Conservation (phyloP, 768 basidiomycete species). For the Strobilomyces dryophilus region DNA sequence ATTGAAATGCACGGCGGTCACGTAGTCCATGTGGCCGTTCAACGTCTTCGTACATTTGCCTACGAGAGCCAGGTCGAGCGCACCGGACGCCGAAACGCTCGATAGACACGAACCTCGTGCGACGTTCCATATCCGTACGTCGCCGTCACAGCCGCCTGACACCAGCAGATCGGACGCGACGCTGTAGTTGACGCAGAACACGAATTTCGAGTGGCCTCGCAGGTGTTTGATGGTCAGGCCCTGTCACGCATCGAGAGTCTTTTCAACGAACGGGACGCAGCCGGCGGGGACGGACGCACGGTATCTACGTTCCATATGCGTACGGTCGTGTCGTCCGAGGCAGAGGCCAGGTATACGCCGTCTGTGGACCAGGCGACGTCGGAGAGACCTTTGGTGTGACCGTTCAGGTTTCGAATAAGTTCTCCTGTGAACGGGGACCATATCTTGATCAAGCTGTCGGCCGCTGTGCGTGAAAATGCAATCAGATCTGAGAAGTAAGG, state of each 20-base stretch:
- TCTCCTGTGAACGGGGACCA: constrained; percentile 81
- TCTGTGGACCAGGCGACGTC: constrained; percentile 89
- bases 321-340: constrained; percentile 88
- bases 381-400: constrained; percentile 80
- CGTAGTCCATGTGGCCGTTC: constrained; percentile 91
- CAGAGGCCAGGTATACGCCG: constrained; percentile 78
- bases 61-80: constrained; percentile 21
- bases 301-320: constrained; percentile 86
- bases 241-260: constrained; percentile 32
- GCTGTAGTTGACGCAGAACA: constrained; percentile 93
- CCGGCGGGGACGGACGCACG: constrained; percentile 39
- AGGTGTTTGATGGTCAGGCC: constrained; percentile 68
- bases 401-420: constrained; percentile 67
- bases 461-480: constrained; percentile 43
- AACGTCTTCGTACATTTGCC: constrained; percentile 84
- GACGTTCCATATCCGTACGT: constrained; percentile 90
- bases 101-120: constrained; percentile 51
- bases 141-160: constrained; percentile 90
- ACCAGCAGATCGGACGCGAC: constrained; percentile 83
- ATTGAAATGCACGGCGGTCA: constrained; percentile 94
- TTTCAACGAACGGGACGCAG: not conserved
- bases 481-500: not conserved
- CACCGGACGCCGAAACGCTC: no score
- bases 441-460: constrained; percentile 74
- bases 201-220: constrained; percentile 80